phyloP scores from a whole-genome alignment of 106 monocot genomes.

The Dendrobium chrysotoxum region DNA sequence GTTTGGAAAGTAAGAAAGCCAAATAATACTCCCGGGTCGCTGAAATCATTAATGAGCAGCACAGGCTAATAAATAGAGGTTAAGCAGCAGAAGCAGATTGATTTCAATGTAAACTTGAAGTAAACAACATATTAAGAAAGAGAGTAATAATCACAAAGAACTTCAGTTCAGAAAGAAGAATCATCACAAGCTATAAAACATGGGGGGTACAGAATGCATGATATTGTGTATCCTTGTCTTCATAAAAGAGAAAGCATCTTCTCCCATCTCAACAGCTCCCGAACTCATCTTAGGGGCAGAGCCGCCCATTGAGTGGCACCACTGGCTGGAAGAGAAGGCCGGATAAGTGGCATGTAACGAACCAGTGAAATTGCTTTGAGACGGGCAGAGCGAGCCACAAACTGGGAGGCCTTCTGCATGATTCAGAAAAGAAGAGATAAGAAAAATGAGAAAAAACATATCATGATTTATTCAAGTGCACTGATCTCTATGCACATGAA shows the following conservation, averaged over 20 bases:
- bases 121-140: neutral
- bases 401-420: constrained; percentile 43
- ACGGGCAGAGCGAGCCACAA: constrained; percentile 35
- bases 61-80: too few relatives aligned
- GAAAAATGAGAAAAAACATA: neutral
- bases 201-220: neutral
- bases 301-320: constrained; percentile 29
- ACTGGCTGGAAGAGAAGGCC: constrained; percentile 26
- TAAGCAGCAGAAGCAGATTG: too few relatives aligned
- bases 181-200: neutral
- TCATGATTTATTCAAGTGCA: neutral
- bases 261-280: neutral
- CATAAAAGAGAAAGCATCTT: neutral
- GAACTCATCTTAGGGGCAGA: constrained; percentile 8
- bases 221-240: neutral
- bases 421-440: neutral
- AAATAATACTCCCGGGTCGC: too few relatives aligned
- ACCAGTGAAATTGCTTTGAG: constrained; percentile 44
- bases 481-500: neutral
- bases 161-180: neutral
- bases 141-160: neutral
- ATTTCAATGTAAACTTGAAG: too few relatives aligned
- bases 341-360: constrained; percentile 23
- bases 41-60: too few relatives aligned
- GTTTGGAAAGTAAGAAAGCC: too few relatives aligned